Evolutionary conservation across 129 eudicot genomes (phyloP), one percentile per base, ranked within the genome.

Genomic region (Helianthus tuberosus): DNA sequence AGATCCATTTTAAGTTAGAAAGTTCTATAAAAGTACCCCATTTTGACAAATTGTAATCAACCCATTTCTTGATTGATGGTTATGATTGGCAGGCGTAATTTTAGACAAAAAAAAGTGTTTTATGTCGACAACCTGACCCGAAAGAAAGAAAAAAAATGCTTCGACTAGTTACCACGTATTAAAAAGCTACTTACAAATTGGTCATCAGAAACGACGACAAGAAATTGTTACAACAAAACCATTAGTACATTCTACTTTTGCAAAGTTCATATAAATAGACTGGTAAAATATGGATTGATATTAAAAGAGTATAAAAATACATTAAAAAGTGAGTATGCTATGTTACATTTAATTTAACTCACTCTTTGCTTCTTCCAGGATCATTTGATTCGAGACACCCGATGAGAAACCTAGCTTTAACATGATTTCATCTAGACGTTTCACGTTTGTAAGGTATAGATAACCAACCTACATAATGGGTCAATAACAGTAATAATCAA

Each of bases 361-460:
- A 83, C 90, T 10, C 51, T 79, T 77, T 64, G 79, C 59, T 64
- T 71, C 80, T 72, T 63, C 84, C 11, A 72, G 43, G 52, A 83
- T 79, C 79, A 76, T 66, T 63, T 73, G 86, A 60, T 78, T 58
- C 25, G 93, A 87, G 74, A 76, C 78, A 61, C 86, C 90, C 3
- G 80, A 61, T 58, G 91, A 78, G 79, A 94, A 94, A 39, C 99
- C 99, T 52, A 94, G 64, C 77, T 80, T 94, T 64, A 65, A 77
- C 99, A 94, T 94, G 79, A 94, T 62, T 83, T 88, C 96, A 1
- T 94, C 97, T 65, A 94, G 72, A 66, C 97, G 93, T 29, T 81
- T 71, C 51, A 58, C 79, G 47, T 91, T 89, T 77, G 99, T 91
- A 79, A 94, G 89, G 84, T 94, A 94, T 32, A 94, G 76, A 79